Conservation (phyloP, 2,329 filamentous ascomycete species). For the Monosporascus sp. region DNA sequence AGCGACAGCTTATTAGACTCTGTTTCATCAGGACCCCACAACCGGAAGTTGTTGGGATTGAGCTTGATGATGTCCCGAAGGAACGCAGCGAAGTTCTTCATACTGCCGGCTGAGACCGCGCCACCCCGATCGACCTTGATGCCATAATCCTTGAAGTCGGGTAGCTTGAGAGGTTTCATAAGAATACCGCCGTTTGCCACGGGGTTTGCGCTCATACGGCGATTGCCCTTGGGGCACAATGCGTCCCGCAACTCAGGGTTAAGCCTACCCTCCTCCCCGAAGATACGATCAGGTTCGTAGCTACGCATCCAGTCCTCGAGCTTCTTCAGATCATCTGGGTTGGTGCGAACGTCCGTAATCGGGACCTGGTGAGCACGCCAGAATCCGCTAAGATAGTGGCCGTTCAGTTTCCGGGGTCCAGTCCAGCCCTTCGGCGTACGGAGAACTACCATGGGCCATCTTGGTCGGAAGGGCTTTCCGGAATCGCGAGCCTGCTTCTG, state of each 20-base stretch:
- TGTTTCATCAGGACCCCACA: conserved; percentile 77
- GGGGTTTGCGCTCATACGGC: conserved; percentile 73
- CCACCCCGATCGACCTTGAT: conserved; percentile 58
- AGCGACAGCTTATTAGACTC: conserved; percentile 72
- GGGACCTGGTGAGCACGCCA: conserved; percentile 77
- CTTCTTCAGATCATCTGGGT: conserved; percentile 59
- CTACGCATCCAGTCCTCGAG: conserved; percentile 74
- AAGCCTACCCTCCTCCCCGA: conserved; percentile 59
- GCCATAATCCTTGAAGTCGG: conserved; percentile 64
- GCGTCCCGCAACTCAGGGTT: conserved; percentile 52
- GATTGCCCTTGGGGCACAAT: conserved; percentile 59
- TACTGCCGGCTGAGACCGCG: conserved; percentile 52
- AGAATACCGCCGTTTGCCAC: conserved; percentile 67
- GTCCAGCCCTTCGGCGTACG: conserved; percentile 79
- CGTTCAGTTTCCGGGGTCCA: conserved; percentile 64
- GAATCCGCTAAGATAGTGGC: conserved; percentile 68
- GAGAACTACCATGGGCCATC: conserved; percentile 76
- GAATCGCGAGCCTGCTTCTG: conserved; percentile 69
- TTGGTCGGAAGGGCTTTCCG: conserved; percentile 63
- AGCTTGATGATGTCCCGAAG: conserved; percentile 61
- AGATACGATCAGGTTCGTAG: conserved; percentile 69
- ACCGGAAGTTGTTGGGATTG: conserved; percentile 65
- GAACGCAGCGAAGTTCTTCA: conserved; percentile 64
- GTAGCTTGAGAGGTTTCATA: conserved; percentile 61
- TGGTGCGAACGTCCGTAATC: conserved; percentile 63